Evolutionary conservation across 352 stramenopile genomes (phyloP), one percentile per base, ranked within the genome.

Genomic region (Globisporangium megalacanthum): DNA sequence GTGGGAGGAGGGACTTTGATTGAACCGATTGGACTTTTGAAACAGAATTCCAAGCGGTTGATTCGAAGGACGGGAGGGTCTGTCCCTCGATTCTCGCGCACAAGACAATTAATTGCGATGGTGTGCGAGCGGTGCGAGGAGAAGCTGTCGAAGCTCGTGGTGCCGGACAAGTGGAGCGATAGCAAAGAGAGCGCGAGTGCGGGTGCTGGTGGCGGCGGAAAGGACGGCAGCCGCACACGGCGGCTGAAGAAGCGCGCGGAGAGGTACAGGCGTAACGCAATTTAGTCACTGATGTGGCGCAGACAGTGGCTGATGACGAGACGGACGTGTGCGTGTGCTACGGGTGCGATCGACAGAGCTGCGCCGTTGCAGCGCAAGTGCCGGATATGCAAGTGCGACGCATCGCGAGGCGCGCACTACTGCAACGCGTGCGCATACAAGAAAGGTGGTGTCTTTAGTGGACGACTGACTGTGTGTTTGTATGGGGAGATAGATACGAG

Each of bases 391-490:
- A 88, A 88, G 56, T 66, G 64, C 35, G 75, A 70, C 20, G 75
- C 79, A 10, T 63, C 72, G 0, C 72, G 86, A 33, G 72, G 79
- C 13, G 70, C 65, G 10, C 65, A 91, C 60, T 91, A 91, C 50
- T 91, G 80, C 63, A 84, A 83, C 59, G 70, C 86, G 53, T 90
- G 80, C 64, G 76, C 78, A 11, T 88, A 89, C 69, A 86, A 89
- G 68, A 88, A 91, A 77, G 80, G 80, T 86, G 48, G 45, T 49
- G 13, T 13, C 22, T 9, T 47, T 17, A 33, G 6, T 1, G 41
- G 33, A 42, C 22, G 6, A 29, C 35, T 36, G 6, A 22, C 10
- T 25, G 9, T 44, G 7, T 14, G 29, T 29, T 29, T 29, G 25
- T 29, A 29, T 29, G 25, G 25, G 25, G 25, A 29, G 25, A 29